Base-by-base conservation (phyloP, 768 basidiomycete species). In the Holtermanniella nyarrowii region DNA sequence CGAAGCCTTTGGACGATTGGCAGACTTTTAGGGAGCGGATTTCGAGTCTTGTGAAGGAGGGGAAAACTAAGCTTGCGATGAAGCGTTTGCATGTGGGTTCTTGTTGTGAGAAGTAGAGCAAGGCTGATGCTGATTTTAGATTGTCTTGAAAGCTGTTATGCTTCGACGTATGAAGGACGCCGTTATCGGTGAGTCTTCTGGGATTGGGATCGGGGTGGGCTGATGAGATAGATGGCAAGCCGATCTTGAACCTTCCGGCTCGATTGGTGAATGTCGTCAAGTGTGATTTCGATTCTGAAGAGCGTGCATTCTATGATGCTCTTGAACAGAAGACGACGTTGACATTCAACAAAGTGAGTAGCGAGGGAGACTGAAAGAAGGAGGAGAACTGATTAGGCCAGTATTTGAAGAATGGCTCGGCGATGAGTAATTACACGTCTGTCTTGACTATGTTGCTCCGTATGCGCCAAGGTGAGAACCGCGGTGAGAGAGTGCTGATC, bases 131-230 rank as follows among this genome's bases (percentile, higher is more conserved):
- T n/a, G n/a, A n/a, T n/a, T n/a, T n/a, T n/a, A 88, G 81, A 80
- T 85, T 31, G 81, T 97, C 2, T 74, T 97, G 13, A 82, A 83
- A 58, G 79, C 84, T 12, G 76, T 91, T 55, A 93, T 97, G 90
- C 79, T 96, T 25, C 79, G 93, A 4, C 82, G 95, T 3, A 82
- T 77, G 2, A 99, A 97, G 72, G 69, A 71, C 42, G 69, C 68
- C 14, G 66, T 56, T 0, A 62, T 70, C 16, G 66, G 68, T 66
- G 44, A 50, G 61, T 42, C 21, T 11, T 21, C 23, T 24, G 49
- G 3, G 23, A 45, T 20, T 20, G 31, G 24, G 12, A 11, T 31
- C 12, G 42, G 20, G 25, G 26, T 21, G 48, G 4, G 41, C 46
- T 4, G 37, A 46, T 73, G 0, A 56, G 85, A 16, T 83, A 90